Evolutionary conservation across 2,329 filamentous ascomycete species (phyloP).

Genomic region (Colletotrichum sp.): DNA sequence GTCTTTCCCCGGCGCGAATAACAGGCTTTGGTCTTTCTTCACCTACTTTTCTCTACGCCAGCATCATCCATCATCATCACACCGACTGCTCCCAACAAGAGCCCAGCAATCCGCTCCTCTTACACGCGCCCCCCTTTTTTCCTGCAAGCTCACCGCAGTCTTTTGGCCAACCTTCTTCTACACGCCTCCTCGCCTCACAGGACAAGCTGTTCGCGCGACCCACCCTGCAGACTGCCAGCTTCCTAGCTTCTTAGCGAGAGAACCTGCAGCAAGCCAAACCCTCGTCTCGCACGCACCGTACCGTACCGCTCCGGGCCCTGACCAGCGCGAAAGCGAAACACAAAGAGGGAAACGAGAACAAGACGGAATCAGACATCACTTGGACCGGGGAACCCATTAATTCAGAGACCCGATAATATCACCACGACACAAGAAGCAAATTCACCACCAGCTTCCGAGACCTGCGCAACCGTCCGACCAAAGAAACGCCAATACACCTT

Average conservation of each 20-base stretch:
- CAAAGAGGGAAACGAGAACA: neutral
- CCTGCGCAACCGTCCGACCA: constrained; percentile 21
- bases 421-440: constrained; percentile 1
- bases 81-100: neutral
- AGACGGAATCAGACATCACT: neutral
- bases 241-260: constrained; percentile 6
- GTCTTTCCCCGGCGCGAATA: neutral
- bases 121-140: constrained; percentile 11
- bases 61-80: neutral
- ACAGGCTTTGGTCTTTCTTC: constrained; percentile 1
- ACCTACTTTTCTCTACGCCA: neutral
- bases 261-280: constrained; percentile 18
- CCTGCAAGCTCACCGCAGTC: constrained; percentile 18
- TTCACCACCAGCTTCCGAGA: constrained; percentile 20
- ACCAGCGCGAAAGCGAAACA: neutral
- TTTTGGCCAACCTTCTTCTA: neutral
- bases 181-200: neutral
- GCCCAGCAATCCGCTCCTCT: neutral
- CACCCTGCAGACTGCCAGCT: constrained; percentile 10
- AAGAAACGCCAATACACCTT: neutral
- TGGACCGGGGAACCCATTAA: neutral
- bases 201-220: constrained; percentile 1
- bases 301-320: neutral
- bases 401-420: constrained; percentile 20
- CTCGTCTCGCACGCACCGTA: neutral